phyloP scores from a whole-genome alignment of 2,329 filamentous ascomycete species.

The Colletotrichum siamense region DNA sequence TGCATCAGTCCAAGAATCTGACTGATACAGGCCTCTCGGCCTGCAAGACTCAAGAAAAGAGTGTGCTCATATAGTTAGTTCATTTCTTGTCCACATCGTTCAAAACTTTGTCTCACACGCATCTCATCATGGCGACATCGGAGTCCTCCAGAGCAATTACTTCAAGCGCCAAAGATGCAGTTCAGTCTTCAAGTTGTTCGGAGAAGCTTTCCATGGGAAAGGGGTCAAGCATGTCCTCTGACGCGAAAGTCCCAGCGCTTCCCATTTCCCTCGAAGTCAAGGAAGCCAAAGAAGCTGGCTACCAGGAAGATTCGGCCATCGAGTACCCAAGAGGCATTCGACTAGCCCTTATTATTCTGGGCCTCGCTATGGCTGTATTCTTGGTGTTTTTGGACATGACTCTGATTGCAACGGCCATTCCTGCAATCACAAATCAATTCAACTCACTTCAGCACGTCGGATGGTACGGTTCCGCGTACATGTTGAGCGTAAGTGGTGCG shows the following conservation, averaged over 20 bases:
- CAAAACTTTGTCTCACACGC: neutral
- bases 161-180: neutral
- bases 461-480: conserved; percentile 60
- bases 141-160: neutral
- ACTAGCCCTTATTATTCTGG: conserved; percentile 49
- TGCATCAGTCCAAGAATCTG: neutral
- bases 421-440: conserved; percentile 55
- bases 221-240: neutral
- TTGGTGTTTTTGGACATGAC: conserved; percentile 41
- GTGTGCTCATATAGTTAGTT: neutral
- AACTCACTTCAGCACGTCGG: conserved; percentile 57
- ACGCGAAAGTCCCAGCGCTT: neutral
- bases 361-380: conserved; percentile 59
- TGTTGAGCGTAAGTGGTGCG: conserved; percentile 36
- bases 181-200: neutral
- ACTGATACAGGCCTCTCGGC: neutral
- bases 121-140: neutral
- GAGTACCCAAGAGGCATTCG: conserved; percentile 36
- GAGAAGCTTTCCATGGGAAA: neutral
- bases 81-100: neutral
- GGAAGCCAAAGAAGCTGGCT: neutral
- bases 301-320: neutral
- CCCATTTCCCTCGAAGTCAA: neutral
- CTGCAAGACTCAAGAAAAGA: neutral
- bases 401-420: conserved; percentile 41